Percentiles rank a stretch among this genome's conserved stretches.
These are phyloP conservation scores for Pistacia vera DNA, from an alignment of 345 rosid species.

Conservation along the genomic window DNA sequence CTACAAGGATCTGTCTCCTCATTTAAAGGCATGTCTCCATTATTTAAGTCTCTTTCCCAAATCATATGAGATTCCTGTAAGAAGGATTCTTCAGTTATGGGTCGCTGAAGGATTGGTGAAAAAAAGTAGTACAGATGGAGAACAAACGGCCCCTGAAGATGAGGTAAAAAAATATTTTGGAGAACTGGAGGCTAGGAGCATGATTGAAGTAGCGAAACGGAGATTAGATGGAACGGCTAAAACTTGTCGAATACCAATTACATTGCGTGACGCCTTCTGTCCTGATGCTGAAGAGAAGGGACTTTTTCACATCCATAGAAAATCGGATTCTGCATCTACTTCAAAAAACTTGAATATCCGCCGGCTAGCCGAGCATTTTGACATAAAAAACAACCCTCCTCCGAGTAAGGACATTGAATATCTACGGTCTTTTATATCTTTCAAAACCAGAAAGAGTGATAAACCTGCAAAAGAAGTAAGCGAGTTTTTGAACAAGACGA, in stretches of 20 bases:
- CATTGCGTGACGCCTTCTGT: slow-evolving; percentile 18
- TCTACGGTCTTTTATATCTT: slow-evolving; percentile 29
- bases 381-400: background rate
- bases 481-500: slow-evolving; percentile 5
- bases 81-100: slow-evolving; percentile 44
- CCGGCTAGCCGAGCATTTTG: slow-evolving; percentile 22
- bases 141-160: slow-evolving; percentile 17
- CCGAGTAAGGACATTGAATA: background rate
- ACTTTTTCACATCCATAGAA: slow-evolving; percentile 19
- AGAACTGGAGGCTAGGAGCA: slow-evolving; percentile 17
- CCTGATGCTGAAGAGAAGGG: slow-evolving; percentile 11
- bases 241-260: slow-evolving; percentile 15
- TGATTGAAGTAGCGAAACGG: slow-evolving; percentile 32
- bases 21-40: slow-evolving; percentile 31
- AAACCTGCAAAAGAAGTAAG: slow-evolving; percentile 24
- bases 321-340: background rate
- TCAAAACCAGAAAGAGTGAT: slow-evolving; percentile 19
- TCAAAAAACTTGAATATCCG: background rate
- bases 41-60: slow-evolving; percentile 43
- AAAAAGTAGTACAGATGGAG: background rate
- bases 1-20: slow-evolving; percentile 21
- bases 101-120: slow-evolving; percentile 35
- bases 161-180: slow-evolving; percentile 16
- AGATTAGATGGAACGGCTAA: slow-evolving; percentile 37
- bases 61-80: slow-evolving; percentile 26